Base-by-base conservation (phyloP, 306 rosid genomes). In the Cucurbita pepo region DNA sequence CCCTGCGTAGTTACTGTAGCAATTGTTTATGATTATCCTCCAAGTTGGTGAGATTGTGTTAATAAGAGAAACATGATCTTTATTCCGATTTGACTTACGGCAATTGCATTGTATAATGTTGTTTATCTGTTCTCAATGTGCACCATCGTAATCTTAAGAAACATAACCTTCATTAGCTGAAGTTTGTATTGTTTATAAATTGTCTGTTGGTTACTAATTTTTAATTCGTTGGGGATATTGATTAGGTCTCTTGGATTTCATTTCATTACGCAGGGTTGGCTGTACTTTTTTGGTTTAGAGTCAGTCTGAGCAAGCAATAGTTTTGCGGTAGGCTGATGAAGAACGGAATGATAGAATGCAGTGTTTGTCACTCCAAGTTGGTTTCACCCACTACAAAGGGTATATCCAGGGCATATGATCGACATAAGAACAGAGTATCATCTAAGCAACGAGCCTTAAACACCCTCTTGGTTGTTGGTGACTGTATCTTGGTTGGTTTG, bases 341-440 rank as follows among this genome's bases (percentile, higher is more conserved):
- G 75, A 91, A 84, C 86, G 95, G 96, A 83, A 86, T 89, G 92
- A 75, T 88, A 79, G 99, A 95, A 89, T 95, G 99, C 95, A 88
- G 89, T 80, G 96, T 89, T 47, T 95, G 99, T 83, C 99, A 82
- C 78, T 89, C 99, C 34, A 86, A 88, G 84, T 80, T 95, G 92
- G 85, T 89, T 79, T 80, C 97, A 50, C 95, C 96, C 0, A 76
- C 83, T 58, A 11, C 86, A 44, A 95, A 86, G 79, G 41, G 91
- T 77, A 76, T 84, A 77, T 86, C 95, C 7, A 86, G 87, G 89
- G 99, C 99, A 43, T 95, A 95, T 79, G 99, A 95, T 82, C 81
- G 87, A 37, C 96, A 89, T 83, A 95, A 88, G 81, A 85, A 72
- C 71, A 85, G 89, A 81, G 59, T 88, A 40, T 80, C 97, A 2